Evolutionary conservation across 768 basidiomycete species (phyloP).

Genomic region (Suillus alpinus): DNA sequence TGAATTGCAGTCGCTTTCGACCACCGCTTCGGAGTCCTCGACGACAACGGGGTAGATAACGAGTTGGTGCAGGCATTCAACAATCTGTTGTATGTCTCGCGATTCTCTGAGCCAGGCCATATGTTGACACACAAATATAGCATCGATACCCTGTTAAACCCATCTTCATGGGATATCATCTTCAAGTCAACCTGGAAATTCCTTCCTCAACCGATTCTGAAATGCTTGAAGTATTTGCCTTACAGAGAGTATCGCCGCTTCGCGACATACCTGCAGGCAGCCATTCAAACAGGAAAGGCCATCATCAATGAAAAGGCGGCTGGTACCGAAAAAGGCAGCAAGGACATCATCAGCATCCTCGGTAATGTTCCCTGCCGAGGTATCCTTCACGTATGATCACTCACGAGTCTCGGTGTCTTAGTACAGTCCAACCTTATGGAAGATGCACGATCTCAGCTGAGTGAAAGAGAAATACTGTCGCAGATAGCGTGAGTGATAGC

Average conservation of each 20-base stretch:
- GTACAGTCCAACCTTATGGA: conserved; percentile 30
- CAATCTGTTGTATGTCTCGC: conserved; percentile 13
- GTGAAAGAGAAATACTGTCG: conserved; percentile 30
- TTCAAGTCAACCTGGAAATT: conserved; percentile 28
- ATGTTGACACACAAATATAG: conserved; percentile 8
- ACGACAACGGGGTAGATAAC: conserved; percentile 7
- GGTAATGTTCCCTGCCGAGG: conserved; percentile 12
- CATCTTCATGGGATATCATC: conserved; percentile 16
- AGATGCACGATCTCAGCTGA: conserved; percentile 25
- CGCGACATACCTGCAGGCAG: conserved; percentile 19
- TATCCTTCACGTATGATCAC: neutral
- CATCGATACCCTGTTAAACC: conserved; percentile 23
- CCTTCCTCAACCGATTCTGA: conserved; percentile 24
- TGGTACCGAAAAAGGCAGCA: conserved; percentile 20
- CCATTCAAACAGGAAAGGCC: conserved; percentile 19
- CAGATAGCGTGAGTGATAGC: conserved; percentile 27
- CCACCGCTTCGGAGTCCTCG: conserved; percentile 19
- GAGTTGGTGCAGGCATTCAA: conserved; percentile 16
- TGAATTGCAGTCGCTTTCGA: conserved; percentile 20
- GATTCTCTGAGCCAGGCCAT: neutral
- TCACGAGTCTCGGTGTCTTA: conserved; percentile 1
- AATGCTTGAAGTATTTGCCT: conserved; percentile 27
- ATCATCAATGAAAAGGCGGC: conserved; percentile 21
- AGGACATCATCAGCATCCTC: conserved; percentile 34
- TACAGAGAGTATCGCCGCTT: conserved; percentile 27